Evolutionary conservation across 176 grass and related monocot genomes (phyloP), one percentile per base, ranked within the genome.

Genomic region (Metroxylon sagu): DNA sequence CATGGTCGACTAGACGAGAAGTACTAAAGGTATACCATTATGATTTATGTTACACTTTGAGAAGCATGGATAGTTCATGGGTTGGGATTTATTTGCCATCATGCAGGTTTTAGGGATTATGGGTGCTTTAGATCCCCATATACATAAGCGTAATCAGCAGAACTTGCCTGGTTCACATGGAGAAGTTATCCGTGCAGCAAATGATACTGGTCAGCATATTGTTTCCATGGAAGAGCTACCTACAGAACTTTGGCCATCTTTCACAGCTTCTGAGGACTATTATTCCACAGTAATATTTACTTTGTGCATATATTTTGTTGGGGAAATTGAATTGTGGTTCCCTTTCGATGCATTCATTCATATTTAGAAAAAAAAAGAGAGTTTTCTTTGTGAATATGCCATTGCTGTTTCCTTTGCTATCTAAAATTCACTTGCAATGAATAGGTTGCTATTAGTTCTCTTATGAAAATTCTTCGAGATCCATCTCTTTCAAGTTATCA

Each of bases 401-500:
- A 43, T 43, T 43, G 35, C 35, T 43, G 8, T 57, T 56, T 65
- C 71, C 21, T 48, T 59, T 25, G 17, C 21, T n/a, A 53, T 6
- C 73, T 25, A 74, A 56, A 83, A 25, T 19, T 66, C 52, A 56
- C 76, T 35, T 18, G 50, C n/a, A 53, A 53, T 74, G 59, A 48
- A 30, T 74, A 97, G 93, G 87, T 97, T 77, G 87, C 93, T 43
- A 91, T 97, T 77, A 83, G 76, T 74, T 97, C 93, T 57, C 83
- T 97, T 55, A 97, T 97, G 93, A 63, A 83, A 70, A 88, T 97
- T 77, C 93, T 97, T 60, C 74, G 76, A 76, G 93, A 97, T 77
- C 83, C 93, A 61, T 97, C 93, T 5, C 93, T 97, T 79, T 87
- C 93, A 73, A 97, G 93, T 74, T 97, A 97, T 71, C 93, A 97